Percentiles rank a stretch among this genome's conserved stretches.
These are phyloP conservation scores for Typha latifolia DNA, from an alignment of 176 grass and related monocot genomes.

Conservation along the genomic window DNA sequence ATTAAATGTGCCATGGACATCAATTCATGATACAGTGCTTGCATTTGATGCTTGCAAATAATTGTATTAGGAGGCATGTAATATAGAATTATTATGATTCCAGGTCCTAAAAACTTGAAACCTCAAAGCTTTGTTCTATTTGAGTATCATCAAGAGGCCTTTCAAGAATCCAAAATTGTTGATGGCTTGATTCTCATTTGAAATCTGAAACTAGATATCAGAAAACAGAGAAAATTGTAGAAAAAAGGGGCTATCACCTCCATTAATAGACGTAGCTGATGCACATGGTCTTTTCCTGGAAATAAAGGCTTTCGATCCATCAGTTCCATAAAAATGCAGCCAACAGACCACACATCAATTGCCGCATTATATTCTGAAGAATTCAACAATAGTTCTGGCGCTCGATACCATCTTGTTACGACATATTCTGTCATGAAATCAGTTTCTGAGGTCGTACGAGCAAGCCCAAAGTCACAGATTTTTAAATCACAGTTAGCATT, in stretches of 20 bases:
- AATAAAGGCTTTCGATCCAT: constrained; percentile 95
- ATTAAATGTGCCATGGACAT: not conserved
- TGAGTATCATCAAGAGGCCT: not conserved
- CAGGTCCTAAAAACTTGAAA: too few relatives aligned
- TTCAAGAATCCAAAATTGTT: not conserved
- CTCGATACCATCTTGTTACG: constrained; percentile 98
- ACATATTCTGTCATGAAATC: constrained; percentile 99
- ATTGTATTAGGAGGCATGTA: too few relatives aligned
- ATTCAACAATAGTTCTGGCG: constrained; percentile 90
- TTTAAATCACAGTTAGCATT: constrained; percentile 99
- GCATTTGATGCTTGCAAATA: too few relatives aligned
- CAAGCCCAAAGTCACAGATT: constrained; percentile 99
- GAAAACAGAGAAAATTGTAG: not conserved
- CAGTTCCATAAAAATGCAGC: constrained; percentile 99
- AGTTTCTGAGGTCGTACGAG: constrained; percentile 95
- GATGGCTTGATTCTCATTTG: not conserved
- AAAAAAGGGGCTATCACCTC: constrained; percentile 32
- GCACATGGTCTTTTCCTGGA: constrained; percentile 93
- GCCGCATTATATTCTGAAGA: constrained; percentile 94
- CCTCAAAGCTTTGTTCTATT: not conserved
- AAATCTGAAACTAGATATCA: not conserved
- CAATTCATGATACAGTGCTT: too few relatives aligned
- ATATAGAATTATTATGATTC: too few relatives aligned
- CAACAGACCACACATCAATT: constrained; percentile 99
- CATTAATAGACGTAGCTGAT: constrained; percentile 89